phyloP scores from a whole-genome alignment of 1,139 yeast genomes.

The Tardiomyces depauwii region DNA sequence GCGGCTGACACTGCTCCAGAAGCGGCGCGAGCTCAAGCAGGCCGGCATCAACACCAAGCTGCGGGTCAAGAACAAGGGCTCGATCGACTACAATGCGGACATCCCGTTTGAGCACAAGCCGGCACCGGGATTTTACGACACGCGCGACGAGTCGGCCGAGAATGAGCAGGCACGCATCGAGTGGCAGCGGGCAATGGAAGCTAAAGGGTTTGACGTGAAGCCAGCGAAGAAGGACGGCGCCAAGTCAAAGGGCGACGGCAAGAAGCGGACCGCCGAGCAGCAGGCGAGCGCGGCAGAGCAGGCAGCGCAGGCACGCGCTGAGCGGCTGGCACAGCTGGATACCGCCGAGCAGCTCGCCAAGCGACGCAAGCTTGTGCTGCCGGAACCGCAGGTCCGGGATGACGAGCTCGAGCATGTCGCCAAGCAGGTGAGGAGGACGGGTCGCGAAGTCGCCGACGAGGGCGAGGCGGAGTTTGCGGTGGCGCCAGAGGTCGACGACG shows the following conservation, averaged over 20 bases:
- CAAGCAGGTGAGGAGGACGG: slow-evolving; percentile 19
- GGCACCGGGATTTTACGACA: slow-evolving; percentile 34
- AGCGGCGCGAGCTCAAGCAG: slow-evolving; percentile 73
- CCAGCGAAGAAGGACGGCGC: slow-evolving; percentile 4
- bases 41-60: slow-evolving; percentile 63
- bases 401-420: slow-evolving; percentile 25
- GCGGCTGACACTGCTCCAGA: slow-evolving; percentile 66
- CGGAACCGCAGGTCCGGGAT: slow-evolving; percentile 36
- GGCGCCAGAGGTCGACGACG: slow-evolving; percentile 12
- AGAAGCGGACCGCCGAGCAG: slow-evolving; percentile 1
- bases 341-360: slow-evolving; percentile 34
- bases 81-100: slow-evolving; percentile 71
- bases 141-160: too few relatives aligned
- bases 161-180: too few relatives aligned
- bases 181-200: background rate
- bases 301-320: slow-evolving; percentile 30
- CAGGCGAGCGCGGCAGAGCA: slow-evolving; percentile 18
- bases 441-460: slow-evolving; percentile 11
- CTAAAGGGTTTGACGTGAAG: slow-evolving; percentile 1
- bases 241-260: slow-evolving; percentile 4
- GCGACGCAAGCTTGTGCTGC: slow-evolving; percentile 43
- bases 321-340: slow-evolving; percentile 21
- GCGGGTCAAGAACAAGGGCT: slow-evolving; percentile 32
- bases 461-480: slow-evolving; percentile 14
- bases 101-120: slow-evolving; percentile 59